Base-by-base conservation (phyloP, 768 basidiomycete genomes). In the Sporobolomyces phaffii region DNA sequence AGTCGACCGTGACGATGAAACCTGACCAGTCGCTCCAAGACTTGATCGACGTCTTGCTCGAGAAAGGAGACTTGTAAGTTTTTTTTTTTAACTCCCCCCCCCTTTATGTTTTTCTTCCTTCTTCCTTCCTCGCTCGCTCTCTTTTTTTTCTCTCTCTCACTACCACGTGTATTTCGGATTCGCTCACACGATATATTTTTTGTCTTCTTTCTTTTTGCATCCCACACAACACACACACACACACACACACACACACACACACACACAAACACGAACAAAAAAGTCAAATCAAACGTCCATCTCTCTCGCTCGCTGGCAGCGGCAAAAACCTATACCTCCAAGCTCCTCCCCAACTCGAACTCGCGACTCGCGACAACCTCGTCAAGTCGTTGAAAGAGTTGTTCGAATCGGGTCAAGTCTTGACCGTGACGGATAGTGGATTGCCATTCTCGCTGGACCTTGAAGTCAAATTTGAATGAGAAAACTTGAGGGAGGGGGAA, bases 281-380 rank as follows among this genome's bases (percentile, higher is more conserved):
- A n/a, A 99, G 96, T 70, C 96, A 98, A 85, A 88, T 98, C 80
- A 94, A 92, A 80, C 91, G 87, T 75, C 96, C 96, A 0, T 98
- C 96, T 0, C 78, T 99, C 22, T 89, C 93, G 6, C 84, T 86
- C 1, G 81, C 85, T 8, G 82, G n/a, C n/a, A n/a, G n/a, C n/a
- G n/a, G 82, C 28, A 84, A 82, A 72, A 88, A 87, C 41, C 86
- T 98, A 43, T 99, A 96, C 81, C 85, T 92, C 77, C 91, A 94
- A 77, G 89, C 90, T 1, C 94, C 96, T 11, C 89, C 91, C 7
- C 90, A 91, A 75, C 83, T 99, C 18, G 90, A 96, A 77, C 81
- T 85, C 76, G 85, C 85, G 10, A 98, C 92, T 11, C 84, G 90
- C n/a, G 87, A 88, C 7, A 98, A 99, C 77, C 81, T 99, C 53